Evolutionary conservation across 2,329 filamentous ascomycete genomes (phyloP).

Genomic region (Penicillium sumatraense): DNA sequence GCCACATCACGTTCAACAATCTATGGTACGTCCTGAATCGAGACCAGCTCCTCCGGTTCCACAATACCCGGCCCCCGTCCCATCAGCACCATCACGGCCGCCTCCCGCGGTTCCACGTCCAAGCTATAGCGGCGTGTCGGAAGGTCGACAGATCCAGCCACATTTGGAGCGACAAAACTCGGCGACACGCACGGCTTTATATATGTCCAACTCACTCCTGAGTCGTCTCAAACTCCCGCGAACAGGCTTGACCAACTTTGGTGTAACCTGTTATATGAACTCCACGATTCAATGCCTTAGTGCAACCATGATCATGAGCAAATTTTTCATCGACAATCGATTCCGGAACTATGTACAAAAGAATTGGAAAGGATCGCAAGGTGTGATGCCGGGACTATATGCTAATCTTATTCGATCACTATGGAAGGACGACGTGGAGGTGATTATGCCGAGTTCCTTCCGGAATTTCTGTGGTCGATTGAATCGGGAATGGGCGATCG

Average conservation of each 20-base stretch:
- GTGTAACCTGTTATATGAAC: conserved; percentile 89
- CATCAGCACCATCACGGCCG: conserved; percentile 66
- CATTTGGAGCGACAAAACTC: conserved; percentile 51
- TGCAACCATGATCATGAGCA: conserved; percentile 67
- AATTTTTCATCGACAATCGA: conserved; percentile 67
- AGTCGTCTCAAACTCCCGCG: conserved; percentile 58
- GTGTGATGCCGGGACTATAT: conserved; percentile 65
- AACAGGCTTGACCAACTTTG: conserved; percentile 79
- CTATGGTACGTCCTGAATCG: conserved; percentile 55
- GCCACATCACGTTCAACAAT: conserved; percentile 63
- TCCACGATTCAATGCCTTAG: conserved; percentile 84
- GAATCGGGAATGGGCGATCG: conserved; percentile 71
- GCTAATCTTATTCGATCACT: conserved; percentile 64
- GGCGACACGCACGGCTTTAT: conserved; percentile 48
- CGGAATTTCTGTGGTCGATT: conserved; percentile 68
- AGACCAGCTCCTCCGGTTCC: conserved; percentile 34
- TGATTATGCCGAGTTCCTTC: conserved; percentile 64
- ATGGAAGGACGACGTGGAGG: conserved; percentile 63
- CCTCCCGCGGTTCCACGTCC: conserved; percentile 68
- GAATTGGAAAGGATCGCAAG: conserved; percentile 69
- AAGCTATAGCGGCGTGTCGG: conserved; percentile 81
- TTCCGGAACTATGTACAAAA: conserved; percentile 64
- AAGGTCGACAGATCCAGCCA: conserved; percentile 56
- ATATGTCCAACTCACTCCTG: conserved; percentile 46
- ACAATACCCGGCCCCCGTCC: conserved; percentile 53